phyloP scores from a whole-genome alignment of 192 early-diverging fungal species.

The Linnemannia hyalina region DNA sequence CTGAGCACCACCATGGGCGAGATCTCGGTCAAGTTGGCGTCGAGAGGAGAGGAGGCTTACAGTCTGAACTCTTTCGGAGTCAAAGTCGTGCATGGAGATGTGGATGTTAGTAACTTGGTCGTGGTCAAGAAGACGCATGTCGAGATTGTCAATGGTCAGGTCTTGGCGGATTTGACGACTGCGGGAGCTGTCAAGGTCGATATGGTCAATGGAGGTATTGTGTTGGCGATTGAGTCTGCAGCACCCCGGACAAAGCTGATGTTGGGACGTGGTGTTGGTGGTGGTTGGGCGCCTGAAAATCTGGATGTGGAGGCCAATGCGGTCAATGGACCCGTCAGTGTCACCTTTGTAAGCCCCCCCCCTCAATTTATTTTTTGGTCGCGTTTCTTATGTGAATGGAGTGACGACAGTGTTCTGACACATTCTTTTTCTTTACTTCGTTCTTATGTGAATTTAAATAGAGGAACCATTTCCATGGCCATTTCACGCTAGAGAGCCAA shows the following conservation, averaged over 20 bases:
- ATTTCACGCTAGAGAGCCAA: neutral
- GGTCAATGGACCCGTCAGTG: slow-evolving; percentile 21
- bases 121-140: neutral
- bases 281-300: slow-evolving; percentile 5
- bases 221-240: neutral
- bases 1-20: neutral
- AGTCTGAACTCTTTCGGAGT: neutral
- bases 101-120: neutral
- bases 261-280: too few species aligned
- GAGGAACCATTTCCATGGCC: slow-evolving; percentile 12
- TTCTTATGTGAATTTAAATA: neutral
- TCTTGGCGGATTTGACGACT: slow-evolving; percentile 6
- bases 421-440: too few species aligned
- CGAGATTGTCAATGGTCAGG: slow-evolving; percentile 14
- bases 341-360: slow-evolving; percentile 15
- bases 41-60: neutral
- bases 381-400: neutral
- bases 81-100: neutral
- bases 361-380: neutral
- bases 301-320: neutral
- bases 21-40: neutral
- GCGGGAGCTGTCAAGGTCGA: slow-evolving; percentile 10
- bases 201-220: slow-evolving; percentile 14
- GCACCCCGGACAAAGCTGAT: neutral
- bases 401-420: neutral